A percentile compares a stretch with the other conserved stretches of the same genome.
Conservation (phyloP, 208 protist species). For the Crithidia fasciculata region DNA sequence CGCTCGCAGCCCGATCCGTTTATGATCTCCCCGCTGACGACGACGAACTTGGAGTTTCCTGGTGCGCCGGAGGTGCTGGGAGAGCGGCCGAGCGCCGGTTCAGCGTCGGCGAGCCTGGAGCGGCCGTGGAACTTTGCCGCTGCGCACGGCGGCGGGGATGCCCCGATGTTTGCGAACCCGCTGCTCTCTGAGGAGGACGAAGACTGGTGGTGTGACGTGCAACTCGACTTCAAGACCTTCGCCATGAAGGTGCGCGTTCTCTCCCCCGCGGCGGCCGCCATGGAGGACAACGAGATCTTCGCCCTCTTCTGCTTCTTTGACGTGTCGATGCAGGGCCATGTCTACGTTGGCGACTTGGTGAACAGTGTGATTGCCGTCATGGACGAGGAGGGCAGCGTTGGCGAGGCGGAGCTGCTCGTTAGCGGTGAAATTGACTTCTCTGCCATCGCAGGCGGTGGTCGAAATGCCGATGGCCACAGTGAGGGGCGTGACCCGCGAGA, state of each 20-base stretch:
- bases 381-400: constrained; percentile 40
- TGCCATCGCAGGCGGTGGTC: background rate
- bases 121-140: constrained; percentile 14
- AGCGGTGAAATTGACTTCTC: constrained; percentile 63
- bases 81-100: background rate
- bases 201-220: constrained; percentile 41
- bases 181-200: background rate
- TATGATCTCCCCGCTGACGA: constrained; percentile 5
- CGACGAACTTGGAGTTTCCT: background rate
- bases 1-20: background rate
- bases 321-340: constrained; percentile 54
- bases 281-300: constrained; percentile 82
- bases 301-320: constrained; percentile 82
- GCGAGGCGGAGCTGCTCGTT: constrained; percentile 42
- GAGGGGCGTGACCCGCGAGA: background rate
- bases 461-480: background rate
- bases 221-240: constrained; percentile 74
- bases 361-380: constrained; percentile 45
- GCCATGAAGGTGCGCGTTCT: constrained; percentile 60
- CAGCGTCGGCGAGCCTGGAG: background rate
- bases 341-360: constrained; percentile 67
- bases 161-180: background rate
- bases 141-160: background rate
- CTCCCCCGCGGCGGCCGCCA: constrained; percentile 54
- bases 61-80: background rate